Evolutionary conservation across 345 rosid species (phyloP).

Genomic region (Dovyalis caffra): DNA sequence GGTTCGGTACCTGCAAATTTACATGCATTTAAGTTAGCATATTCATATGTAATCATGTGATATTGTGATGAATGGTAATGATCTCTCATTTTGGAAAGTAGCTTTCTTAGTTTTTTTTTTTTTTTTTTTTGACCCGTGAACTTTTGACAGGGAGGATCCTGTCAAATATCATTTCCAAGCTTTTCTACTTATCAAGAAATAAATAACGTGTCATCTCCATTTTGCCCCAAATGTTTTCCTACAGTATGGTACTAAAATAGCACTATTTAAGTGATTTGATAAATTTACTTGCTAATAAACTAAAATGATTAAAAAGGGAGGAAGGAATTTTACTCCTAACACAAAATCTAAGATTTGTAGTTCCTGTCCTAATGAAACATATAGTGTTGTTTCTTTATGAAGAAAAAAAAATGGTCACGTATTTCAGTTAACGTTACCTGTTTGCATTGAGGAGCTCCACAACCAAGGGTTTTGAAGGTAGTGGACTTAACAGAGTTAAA

Average conservation of each 20-base stretch:
- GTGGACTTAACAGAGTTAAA: slow-evolving; percentile 53
- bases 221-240: neutral
- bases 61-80: neutral
- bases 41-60: neutral
- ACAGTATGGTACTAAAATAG: neutral
- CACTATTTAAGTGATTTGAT: too few relatives aligned
- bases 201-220: too few relatives aligned
- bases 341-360: too few relatives aligned
- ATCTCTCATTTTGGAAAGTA: neutral
- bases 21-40: neutral
- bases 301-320: too few relatives aligned
- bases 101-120: neutral
- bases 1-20: slow-evolving; percentile 54
- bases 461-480: slow-evolving; percentile 52
- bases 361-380: too few relatives aligned
- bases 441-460: slow-evolving; percentile 72
- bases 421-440: too few relatives aligned
- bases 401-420: too few relatives aligned
- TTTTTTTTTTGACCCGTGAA: neutral
- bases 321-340: too few relatives aligned
- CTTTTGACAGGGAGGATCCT: neutral
- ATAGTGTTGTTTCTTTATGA: too few relatives aligned
- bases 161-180: neutral
- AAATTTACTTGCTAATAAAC: too few relatives aligned
- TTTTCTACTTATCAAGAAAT: neutral